phyloP scores from a whole-genome alignment of 2,329 filamentous ascomycete genomes.

The Pyrenophora teres region DNA sequence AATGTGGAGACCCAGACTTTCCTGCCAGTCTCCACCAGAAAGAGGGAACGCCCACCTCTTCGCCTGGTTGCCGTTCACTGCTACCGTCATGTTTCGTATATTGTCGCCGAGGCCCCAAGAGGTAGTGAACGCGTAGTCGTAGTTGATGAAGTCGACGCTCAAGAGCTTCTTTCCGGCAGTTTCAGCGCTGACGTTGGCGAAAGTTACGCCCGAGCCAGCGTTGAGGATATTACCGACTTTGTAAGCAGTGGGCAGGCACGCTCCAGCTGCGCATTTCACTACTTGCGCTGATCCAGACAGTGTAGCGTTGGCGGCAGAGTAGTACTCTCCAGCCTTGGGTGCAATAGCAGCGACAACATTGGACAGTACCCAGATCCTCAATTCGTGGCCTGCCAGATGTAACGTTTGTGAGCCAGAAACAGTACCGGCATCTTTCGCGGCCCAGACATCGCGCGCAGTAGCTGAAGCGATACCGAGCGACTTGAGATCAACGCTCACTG shows the following conservation, averaged over 20 bases:
- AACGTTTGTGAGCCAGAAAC: conserved; percentile 22
- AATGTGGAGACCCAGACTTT: conserved; percentile 31
- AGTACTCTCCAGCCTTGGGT: conserved; percentile 30
- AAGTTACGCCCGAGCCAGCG: conserved; percentile 33
- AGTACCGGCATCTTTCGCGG: conserved; percentile 26
- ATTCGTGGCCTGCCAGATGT: conserved; percentile 31
- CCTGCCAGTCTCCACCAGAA: conserved; percentile 49
- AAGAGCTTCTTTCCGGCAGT: conserved; percentile 38
- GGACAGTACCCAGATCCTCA: conserved; percentile 44
- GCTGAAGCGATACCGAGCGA: conserved; percentile 42
- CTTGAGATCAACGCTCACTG: conserved; percentile 38
- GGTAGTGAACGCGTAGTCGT: conserved; percentile 47
- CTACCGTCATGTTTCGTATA: conserved; percentile 44
- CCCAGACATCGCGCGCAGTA: conserved; percentile 46
- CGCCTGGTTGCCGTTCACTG: conserved; percentile 45
- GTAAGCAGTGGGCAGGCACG: conserved; percentile 37
- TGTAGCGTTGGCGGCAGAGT: conserved; percentile 39
- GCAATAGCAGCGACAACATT: conserved; percentile 27
- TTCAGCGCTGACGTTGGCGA: conserved; percentile 33
- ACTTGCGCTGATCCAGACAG: conserved; percentile 37
- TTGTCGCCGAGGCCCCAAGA: conserved; percentile 43
- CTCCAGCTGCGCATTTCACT: conserved; percentile 27
- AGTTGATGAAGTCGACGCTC: conserved; percentile 49
- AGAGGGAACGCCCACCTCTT: conserved; percentile 48
- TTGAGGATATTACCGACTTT: conserved; percentile 43